Evolutionary conservation across 371 early-diverging fungal genomes (phyloP).

Genomic region (Mucor lusitanicus): DNA sequence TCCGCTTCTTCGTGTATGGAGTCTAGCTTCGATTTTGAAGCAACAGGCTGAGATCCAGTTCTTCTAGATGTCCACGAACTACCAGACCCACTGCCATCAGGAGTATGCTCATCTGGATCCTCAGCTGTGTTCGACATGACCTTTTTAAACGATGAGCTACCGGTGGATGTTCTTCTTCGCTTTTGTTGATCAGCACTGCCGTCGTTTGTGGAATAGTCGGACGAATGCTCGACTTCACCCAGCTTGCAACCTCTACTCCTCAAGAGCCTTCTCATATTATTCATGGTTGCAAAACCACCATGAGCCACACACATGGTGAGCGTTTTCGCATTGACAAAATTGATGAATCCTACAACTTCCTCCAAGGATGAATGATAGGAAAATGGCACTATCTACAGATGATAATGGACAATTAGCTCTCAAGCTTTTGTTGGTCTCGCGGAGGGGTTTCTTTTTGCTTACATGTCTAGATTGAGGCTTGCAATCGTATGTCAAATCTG

Average conservation of each 20-base stretch:
- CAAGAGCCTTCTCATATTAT: neutral
- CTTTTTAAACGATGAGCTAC: neutral
- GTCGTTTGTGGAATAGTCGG: neutral
- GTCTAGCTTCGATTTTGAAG: neutral
- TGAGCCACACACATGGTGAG: conserved; percentile 27
- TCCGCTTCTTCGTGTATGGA: neutral
- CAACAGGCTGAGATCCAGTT: neutral
- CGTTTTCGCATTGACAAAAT: conserved; percentile 10
- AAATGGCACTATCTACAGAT: conserved; percentile 20
- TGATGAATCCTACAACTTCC: conserved; percentile 18
- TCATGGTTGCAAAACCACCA: conserved; percentile 12
- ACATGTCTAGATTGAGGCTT: conserved; percentile 3
- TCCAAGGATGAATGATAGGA: conserved; percentile 27
- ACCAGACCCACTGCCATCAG: neutral
- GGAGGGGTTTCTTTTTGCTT: no score
- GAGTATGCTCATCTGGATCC: neutral
- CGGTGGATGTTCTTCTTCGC: neutral
- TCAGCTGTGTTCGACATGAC: neutral
- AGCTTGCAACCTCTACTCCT: neutral
- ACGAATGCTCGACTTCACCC: neutral
- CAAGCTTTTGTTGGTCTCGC: no score
- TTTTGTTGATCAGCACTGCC: neutral
- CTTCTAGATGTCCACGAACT: neutral
- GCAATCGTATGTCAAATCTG: conserved; percentile 14
- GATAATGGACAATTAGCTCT: no score